phyloP scores from a whole-genome alignment of 176 grass and related monocot species.

The Typha latifolia region DNA sequence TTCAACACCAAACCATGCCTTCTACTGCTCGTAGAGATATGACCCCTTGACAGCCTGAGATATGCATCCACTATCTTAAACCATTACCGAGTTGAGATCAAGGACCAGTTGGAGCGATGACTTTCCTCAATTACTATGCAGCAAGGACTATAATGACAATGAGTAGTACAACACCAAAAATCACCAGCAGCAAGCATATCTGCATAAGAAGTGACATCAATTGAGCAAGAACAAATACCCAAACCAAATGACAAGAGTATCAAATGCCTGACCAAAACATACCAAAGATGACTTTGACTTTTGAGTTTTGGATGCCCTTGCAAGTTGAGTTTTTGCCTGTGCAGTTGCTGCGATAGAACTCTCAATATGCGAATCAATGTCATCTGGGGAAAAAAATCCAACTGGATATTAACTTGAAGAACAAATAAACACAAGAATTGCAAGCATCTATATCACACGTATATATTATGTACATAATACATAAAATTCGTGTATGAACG shows the following conservation, averaged over 20 bases:
- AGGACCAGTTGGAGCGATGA: slow-evolving; percentile 3
- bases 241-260: slow-evolving; percentile 1
- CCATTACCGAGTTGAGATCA: neutral
- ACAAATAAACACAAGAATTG: too few relatives aligned
- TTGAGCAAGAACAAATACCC: neutral
- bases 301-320: slow-evolving; percentile 33
- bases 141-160: slow-evolving; percentile 58
- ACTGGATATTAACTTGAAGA: too few relatives aligned
- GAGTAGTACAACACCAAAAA: slow-evolving; percentile 35
- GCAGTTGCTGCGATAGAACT: slow-evolving; percentile 27
- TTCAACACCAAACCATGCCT: neutral
- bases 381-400: slow-evolving; percentile 32
- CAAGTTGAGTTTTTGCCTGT: slow-evolving; percentile 23
- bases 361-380: slow-evolving; percentile 35
- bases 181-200: slow-evolving; percentile 47
- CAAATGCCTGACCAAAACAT: slow-evolving; percentile 3
- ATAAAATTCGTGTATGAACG: too few relatives aligned
- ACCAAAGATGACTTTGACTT: slow-evolving; percentile 55
- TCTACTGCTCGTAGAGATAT: neutral
- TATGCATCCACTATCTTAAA: neutral
- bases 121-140: slow-evolving; percentile 34
- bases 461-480: too few relatives aligned
- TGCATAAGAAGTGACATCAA: slow-evolving; percentile 24
- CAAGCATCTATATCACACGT: too few relatives aligned
- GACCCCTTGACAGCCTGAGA: neutral